These are phyloP conservation scores for Daldinia bambusicola DNA, from an alignment of 495 filamentous ascomycete species.

Conservation along the genomic window DNA sequence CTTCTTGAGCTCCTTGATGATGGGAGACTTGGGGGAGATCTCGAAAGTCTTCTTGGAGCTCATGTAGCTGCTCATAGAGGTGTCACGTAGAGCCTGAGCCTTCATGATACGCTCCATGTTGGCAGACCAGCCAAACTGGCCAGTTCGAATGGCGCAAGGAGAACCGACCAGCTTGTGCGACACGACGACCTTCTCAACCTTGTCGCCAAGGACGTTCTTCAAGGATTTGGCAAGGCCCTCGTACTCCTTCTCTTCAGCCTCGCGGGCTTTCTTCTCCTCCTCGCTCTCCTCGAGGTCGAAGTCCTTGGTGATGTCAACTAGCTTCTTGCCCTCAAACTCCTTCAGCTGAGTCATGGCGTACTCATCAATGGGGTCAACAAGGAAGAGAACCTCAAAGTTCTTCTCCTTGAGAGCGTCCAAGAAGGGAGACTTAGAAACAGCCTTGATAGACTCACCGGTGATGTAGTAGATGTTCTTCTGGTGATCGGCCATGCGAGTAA, in stretches of 20 bases:
- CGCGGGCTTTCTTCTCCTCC: conserved; percentile 97
- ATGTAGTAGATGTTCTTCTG: conserved; percentile 99
- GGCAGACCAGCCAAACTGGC: conserved; percentile 99
- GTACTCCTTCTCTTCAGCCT: conserved; percentile 97
- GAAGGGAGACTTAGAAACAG: conserved; percentile 97
- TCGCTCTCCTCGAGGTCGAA: conserved; percentile 99
- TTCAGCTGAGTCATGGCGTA: conserved; percentile 99
- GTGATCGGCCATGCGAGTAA: conserved; percentile 98
- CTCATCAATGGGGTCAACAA: conserved; percentile 99
- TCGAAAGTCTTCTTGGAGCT: conserved; percentile 99
- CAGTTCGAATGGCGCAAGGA: conserved; percentile 98
- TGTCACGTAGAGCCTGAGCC: conserved; percentile 99
- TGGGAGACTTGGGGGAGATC: conserved; percentile 97
- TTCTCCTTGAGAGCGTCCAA: conserved; percentile 98
- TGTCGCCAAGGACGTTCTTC: conserved; percentile 99
- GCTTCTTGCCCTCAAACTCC: conserved; percentile 99
- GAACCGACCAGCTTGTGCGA: conserved; percentile 96
- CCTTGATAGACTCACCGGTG: conserved; percentile 99
- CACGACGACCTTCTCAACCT: conserved; percentile 99
- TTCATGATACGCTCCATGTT: conserved; percentile 99
- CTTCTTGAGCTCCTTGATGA: conserved; percentile 98
- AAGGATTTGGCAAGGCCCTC: conserved; percentile 92
- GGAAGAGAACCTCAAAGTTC: conserved; percentile 99
- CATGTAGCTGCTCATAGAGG: conserved; percentile 99
- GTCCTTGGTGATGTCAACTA: conserved; percentile 99